These are phyloP conservation scores for Acanthochlamys bracteata DNA, from an alignment of 106 monocot genomes.

Conservation along the genomic window DNA sequence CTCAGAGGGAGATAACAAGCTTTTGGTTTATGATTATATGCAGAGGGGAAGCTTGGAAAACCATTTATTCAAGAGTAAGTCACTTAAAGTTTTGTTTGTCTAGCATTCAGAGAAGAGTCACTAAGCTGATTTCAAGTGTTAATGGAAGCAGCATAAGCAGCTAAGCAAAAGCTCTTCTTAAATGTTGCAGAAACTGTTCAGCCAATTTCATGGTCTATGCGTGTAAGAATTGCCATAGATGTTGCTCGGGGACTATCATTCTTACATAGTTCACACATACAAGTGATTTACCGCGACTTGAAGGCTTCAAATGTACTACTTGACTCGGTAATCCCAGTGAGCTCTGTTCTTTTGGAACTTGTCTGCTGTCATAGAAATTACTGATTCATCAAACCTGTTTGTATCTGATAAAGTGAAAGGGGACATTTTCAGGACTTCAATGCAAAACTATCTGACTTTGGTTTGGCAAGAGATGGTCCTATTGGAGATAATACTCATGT, in stretches of 20 bases:
- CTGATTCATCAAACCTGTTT: not conserved
- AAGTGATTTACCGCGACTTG: slow-evolving; percentile 80
- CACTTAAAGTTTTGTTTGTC: too few relatives aligned
- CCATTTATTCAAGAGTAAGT: slow-evolving; percentile 74
- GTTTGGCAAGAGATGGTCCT: slow-evolving; percentile 80
- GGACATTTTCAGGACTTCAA: slow-evolving; percentile 51
- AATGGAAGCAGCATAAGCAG: too few relatives aligned
- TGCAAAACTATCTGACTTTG: slow-evolving; percentile 93
- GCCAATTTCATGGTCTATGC: slow-evolving; percentile 55
- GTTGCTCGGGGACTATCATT: slow-evolving; percentile 76
- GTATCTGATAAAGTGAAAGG: not conserved
- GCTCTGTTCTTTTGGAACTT: too few relatives aligned
- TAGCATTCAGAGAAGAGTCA: too few relatives aligned
- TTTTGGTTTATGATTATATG: slow-evolving; percentile 93
- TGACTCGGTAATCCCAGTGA: slow-evolving; percentile 74
- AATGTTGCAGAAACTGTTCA: slow-evolving; percentile 43
- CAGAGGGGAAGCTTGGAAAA: slow-evolving; percentile 86
- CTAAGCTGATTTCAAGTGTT: not conserved
- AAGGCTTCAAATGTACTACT: slow-evolving; percentile 91
- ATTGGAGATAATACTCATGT: slow-evolving; percentile 89
- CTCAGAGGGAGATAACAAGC: slow-evolving; percentile 60
- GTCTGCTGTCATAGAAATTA: not conserved
- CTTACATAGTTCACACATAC: slow-evolving; percentile 57
- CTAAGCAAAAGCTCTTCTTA: too few relatives aligned
- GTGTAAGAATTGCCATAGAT: slow-evolving; percentile 65